Evolutionary conservation across 1,139 yeast species (phyloP), one percentile per base, ranked within the genome.

Genomic region (Debaryomyces psychrophilus): DNA sequence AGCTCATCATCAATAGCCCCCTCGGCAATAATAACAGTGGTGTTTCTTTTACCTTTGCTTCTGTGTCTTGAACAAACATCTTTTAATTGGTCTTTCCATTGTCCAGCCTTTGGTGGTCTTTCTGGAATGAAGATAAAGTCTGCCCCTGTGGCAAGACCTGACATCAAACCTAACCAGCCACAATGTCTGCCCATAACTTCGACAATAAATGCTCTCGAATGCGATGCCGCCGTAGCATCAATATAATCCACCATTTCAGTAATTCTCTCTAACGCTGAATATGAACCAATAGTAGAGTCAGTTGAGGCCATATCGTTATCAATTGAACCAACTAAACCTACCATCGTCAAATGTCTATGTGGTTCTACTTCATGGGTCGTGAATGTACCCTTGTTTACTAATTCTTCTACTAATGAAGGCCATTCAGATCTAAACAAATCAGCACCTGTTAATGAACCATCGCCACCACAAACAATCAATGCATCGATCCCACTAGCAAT

Each of bases 151-250:
- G 97, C 89, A 54, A 92, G 82, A 58, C 98, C 98, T 14, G 98
- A 92, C 95, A 90, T 87, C 55, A 93, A 77, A 1, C 95, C 98
- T 58, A 93, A 79, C 99, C 99, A 93, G 51, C 99, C 99, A 76
- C 99, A 93, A 69, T 93, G 96, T 66, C 99, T 84, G 48, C 99
- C 99, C 99, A 93, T 93, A 43, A 93, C 99, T 69, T 93, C 99
- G 50, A 93, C 90, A 39, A 93, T 97, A 67, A 93, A 93, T 5
- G 99, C 99, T 65, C 99, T 83, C 17, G 97, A 90, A 65, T 93
- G 99, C 5, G 98, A 92, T 57, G 88, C 82, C 17, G 99, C 99
- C 29, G 99, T 93, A 41, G 97, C 96, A 67, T 92, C 97, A 58
- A 93, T 93, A 68, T 87, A 90, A 67, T 93, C 98, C 54, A 92